phyloP scores from a whole-genome alignment of 371 early-diverging fungal species.

The Mucor mucedo region DNA sequence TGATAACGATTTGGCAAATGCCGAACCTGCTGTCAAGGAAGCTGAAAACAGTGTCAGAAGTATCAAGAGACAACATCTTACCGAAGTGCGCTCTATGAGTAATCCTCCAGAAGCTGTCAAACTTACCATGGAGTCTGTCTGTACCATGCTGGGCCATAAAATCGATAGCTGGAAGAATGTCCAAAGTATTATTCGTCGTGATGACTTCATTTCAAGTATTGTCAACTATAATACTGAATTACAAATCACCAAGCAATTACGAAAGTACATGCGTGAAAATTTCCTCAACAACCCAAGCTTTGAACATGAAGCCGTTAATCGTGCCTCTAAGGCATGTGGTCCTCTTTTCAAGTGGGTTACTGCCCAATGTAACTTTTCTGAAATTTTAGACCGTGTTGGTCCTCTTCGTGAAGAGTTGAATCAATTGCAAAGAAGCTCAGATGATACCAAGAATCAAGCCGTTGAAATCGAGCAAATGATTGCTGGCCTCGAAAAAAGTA shows the following conservation, averaged over 20 bases:
- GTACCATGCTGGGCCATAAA: constrained; percentile 90
- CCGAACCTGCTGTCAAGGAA: constrained; percentile 97
- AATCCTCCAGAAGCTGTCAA: constrained; percentile 98
- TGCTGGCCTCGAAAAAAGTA: constrained; percentile 83
- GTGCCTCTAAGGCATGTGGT: constrained; percentile 99
- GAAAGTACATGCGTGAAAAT: constrained; percentile 71
- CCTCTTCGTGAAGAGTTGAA: constrained; percentile 94
- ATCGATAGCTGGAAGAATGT: constrained; percentile 88
- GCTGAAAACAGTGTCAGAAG: constrained; percentile 92
- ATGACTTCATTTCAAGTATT: constrained; percentile 98
- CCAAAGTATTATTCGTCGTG: constrained; percentile 90
- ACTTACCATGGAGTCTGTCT: constrained; percentile 97
- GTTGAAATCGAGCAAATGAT: constrained; percentile 82
- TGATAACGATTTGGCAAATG: constrained; percentile 89
- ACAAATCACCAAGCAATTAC: constrained; percentile 74
- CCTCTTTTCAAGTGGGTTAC: constrained; percentile 97
- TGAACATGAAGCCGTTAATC: constrained; percentile 94
- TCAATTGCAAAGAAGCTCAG: constrained; percentile 82
- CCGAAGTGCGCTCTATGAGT: constrained; percentile 98
- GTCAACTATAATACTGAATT: constrained; percentile 91
- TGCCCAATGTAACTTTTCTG: constrained; percentile 93
- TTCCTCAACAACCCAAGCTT: constrained; percentile 86
- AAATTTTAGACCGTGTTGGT: constrained; percentile 92
- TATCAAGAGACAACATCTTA: constrained; percentile 96
- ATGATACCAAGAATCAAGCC: constrained; percentile 76